These are phyloP conservation scores for Teratosphaeria zuluensis DNA, from an alignment of 2,329 filamentous ascomycete genomes.

Conservation along the genomic window DNA sequence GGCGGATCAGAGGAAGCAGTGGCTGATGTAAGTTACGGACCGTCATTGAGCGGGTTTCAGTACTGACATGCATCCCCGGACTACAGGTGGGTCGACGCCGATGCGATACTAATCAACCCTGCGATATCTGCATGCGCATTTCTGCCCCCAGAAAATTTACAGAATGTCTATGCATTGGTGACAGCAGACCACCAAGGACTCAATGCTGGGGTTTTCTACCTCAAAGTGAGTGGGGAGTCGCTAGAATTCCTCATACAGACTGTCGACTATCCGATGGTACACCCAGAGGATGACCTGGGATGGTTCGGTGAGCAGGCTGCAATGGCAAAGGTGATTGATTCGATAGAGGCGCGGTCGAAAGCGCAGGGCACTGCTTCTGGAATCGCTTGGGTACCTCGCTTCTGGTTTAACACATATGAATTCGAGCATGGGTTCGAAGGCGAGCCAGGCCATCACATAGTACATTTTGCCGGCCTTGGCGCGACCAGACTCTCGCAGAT, in stretches of 20 bases:
- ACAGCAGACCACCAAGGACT: neutral
- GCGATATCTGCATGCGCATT: neutral
- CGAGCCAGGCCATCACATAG: neutral
- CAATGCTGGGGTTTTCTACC: neutral
- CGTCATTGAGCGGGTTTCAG: neutral
- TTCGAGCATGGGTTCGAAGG: neutral
- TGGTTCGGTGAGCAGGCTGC: neutral
- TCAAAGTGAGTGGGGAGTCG: neutral
- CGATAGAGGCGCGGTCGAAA: neutral
- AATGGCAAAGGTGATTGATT: neutral
- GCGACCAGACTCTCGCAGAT: neutral
- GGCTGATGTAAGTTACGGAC: neutral
- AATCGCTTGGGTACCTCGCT: neutral
- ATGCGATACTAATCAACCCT: neutral
- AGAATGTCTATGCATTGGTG: neutral
- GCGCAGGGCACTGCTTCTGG: neutral
- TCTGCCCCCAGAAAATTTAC: neutral
- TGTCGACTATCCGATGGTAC: neutral
- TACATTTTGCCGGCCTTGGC: neutral
- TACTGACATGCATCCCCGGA: neutral
- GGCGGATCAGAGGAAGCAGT: neutral
- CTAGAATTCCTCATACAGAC: neutral
- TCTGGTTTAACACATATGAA: neutral
- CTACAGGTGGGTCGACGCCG: neutral
- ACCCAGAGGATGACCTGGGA: neutral